phyloP scores from a whole-genome alignment of 805 yeast species.

The Candida orba region DNA sequence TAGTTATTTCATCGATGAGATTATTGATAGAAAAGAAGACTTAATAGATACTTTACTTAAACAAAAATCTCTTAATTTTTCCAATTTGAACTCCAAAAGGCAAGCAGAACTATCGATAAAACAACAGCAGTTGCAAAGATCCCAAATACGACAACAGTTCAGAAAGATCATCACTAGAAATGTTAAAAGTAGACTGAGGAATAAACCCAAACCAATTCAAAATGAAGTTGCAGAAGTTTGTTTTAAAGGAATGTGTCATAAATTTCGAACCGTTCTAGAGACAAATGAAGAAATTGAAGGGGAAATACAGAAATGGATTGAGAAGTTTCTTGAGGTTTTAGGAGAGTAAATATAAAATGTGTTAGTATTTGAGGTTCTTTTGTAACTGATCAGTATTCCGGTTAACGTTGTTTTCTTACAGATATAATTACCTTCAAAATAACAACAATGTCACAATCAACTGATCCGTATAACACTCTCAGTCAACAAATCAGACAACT shows the following conservation, averaged over 20 bases:
- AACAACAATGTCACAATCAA: not conserved
- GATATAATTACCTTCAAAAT: too few species aligned
- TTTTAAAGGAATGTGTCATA: slow-evolving; percentile 17
- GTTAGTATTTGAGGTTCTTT: not conserved
- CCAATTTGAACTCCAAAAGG: slow-evolving; percentile 14
- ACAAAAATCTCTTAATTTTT: slow-evolving; percentile 10
- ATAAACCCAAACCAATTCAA: slow-evolving; percentile 11
- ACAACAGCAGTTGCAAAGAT: slow-evolving; percentile 13
- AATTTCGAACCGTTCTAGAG: slow-evolving; percentile 11
- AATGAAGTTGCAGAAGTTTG: slow-evolving; percentile 22
- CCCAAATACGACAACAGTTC: slow-evolving; percentile 13
- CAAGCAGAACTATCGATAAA: slow-evolving; percentile 14
- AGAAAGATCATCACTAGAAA: slow-evolving; percentile 12
- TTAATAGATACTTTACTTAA: slow-evolving; percentile 18
- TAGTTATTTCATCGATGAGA: slow-evolving; percentile 18
- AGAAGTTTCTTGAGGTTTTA: slow-evolving; percentile 10
- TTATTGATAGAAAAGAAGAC: slow-evolving; percentile 14
- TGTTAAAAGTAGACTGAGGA: slow-evolving; percentile 12
- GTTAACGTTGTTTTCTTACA: too few species aligned
- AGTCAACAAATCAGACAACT: slow-evolving; percentile 9
- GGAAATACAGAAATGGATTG: slow-evolving; percentile 18
- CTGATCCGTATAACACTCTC: slow-evolving; percentile 9
- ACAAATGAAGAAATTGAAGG: slow-evolving; percentile 3
- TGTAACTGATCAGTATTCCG: too few species aligned
- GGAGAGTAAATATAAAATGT: slow-evolving; percentile 5